A percentile compares a stretch with the other conserved stretches of the same genome.
These are phyloP conservation scores for Tranzscheliella williamsii DNA, from an alignment of 1,284 basidiomycete genomes.

Conservation along the genomic window DNA sequence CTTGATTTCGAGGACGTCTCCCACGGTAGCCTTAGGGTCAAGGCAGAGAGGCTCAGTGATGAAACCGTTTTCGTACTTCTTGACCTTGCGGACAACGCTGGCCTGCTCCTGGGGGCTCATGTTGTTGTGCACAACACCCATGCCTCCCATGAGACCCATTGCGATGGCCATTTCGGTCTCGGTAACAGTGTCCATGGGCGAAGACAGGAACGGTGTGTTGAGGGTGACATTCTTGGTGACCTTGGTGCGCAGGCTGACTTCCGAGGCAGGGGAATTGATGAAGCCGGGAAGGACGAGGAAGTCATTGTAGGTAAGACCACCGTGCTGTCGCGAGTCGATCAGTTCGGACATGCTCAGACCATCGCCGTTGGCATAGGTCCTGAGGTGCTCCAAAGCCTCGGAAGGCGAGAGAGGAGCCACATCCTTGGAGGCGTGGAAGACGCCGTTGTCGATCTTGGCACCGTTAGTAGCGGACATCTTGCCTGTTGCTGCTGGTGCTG, in stretches of 20 bases:
- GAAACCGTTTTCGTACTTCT: conserved; percentile 94
- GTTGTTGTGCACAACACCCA: conserved; percentile 99
- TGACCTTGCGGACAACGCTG: conserved; percentile 94
- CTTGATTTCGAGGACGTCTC: conserved; percentile 92
- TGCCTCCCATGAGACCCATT: conserved; percentile 72
- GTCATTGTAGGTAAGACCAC: conserved; percentile 87
- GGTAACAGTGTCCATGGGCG: conserved; percentile 99
- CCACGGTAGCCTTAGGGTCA: conserved; percentile 77
- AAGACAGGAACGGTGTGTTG: conserved; percentile 95
- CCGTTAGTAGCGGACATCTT: conserved; percentile 2
- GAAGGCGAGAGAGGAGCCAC: conserved; percentile 41
- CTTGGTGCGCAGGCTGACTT: conserved; percentile 80
- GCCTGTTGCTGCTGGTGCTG: not conserved
- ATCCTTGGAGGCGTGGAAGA: conserved; percentile 22
- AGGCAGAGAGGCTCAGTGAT: conserved; percentile 85
- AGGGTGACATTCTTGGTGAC: conserved; percentile 89
- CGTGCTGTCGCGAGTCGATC: conserved; percentile 84
- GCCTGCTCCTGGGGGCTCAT: conserved; percentile 86
- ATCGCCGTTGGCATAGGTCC: conserved; percentile 74
- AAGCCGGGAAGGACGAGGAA: conserved; percentile 74
- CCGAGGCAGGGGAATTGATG: conserved; percentile 85
- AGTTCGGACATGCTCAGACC: conserved; percentile 84
- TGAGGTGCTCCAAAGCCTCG: conserved; percentile 50
- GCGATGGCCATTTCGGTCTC: conserved; percentile 93
- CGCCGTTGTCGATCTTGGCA: conserved; percentile 22